Evolutionary conservation across 2,329 filamentous ascomycete genomes (phyloP).

Genomic region (Aspergillus sp.): DNA sequence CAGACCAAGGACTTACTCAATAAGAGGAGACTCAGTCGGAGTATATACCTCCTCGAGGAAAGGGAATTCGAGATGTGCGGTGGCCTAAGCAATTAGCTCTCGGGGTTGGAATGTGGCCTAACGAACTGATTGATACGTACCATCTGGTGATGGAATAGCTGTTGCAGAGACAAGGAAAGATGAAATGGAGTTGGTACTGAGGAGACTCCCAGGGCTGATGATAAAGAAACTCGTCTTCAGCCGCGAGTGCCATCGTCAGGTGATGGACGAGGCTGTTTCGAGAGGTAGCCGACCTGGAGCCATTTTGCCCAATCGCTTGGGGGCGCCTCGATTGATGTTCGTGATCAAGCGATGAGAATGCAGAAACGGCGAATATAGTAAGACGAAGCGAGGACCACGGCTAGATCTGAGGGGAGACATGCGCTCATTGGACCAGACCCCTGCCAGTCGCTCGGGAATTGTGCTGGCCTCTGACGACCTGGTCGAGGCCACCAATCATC

Average conservation of each 20-base stretch:
- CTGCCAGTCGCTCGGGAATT: background rate
- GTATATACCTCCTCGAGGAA: constrained; percentile 31
- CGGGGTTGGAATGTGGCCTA: background rate
- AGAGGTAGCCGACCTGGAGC: background rate
- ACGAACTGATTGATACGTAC: constrained; percentile 3
- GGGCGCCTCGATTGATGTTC: background rate
- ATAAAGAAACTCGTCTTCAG: constrained; percentile 4
- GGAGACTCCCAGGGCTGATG: background rate
- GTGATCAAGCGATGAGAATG: background rate
- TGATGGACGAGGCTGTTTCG: constrained; percentile 3
- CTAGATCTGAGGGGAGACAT: background rate
- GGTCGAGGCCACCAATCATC: background rate
- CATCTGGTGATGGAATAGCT: constrained; percentile 4
- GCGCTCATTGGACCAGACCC: background rate
- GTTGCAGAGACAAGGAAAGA: background rate
- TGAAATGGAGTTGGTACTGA: background rate
- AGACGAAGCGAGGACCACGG: constrained; percentile 5
- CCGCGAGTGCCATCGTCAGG: constrained; percentile 6
- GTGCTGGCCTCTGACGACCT: background rate
- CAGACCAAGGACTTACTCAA: constrained; percentile 23
- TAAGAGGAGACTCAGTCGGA: constrained; percentile 23
- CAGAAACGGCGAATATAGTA: background rate
- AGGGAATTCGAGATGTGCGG: constrained; percentile 27
- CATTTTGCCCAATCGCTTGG: constrained; percentile 12
- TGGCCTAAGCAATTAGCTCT: constrained; percentile 13